phyloP scores from a whole-genome alignment of 257 asterid genomes.

The Solanum paucissectum region DNA sequence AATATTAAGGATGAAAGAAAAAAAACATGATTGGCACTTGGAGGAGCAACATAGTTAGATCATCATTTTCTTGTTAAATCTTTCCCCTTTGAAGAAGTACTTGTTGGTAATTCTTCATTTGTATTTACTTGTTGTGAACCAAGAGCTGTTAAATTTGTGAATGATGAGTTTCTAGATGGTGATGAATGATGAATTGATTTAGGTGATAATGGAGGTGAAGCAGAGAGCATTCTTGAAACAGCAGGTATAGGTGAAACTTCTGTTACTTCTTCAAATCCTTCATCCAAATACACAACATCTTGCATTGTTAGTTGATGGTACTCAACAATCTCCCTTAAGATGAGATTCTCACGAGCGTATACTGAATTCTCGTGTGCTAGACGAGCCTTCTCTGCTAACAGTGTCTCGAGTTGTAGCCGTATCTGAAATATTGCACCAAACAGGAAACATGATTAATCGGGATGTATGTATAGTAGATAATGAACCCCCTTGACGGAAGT shows the following conservation, averaged over 20 bases:
- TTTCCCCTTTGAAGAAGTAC: neutral
- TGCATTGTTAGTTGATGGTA: conserved; percentile 93
- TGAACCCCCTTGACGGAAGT: neutral
- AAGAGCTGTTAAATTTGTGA: neutral
- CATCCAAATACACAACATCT: conserved; percentile 81
- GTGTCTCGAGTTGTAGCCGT: conserved; percentile 85
- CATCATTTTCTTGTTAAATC: neutral
- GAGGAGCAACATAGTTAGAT: neutral
- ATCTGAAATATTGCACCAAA: conserved; percentile 27
- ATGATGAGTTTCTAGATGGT: conserved; percentile 18
- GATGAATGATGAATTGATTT: neutral
- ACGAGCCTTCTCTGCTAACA: conserved; percentile 83
- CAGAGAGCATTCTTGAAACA: conserved; percentile 34
- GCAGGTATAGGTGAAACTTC: conserved; percentile 49
- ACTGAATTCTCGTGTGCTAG: conserved; percentile 79
- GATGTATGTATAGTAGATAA: neutral
- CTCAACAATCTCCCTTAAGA: conserved; percentile 92
- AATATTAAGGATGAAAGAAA: neutral
- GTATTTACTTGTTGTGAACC: neutral
- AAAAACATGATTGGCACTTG: neutral
- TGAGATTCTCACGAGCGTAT: conserved; percentile 78
- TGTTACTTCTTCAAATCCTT: conserved; percentile 67
- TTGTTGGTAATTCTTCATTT: neutral
- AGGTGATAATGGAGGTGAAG: conserved; percentile 37
- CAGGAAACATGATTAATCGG: neutral